A percentile compares a stretch with the other conserved stretches of the same genome.
Evolutionary conservation across 2,329 filamentous ascomycete species (phyloP).

Genomic region (Fusarium mexicanum): DNA sequence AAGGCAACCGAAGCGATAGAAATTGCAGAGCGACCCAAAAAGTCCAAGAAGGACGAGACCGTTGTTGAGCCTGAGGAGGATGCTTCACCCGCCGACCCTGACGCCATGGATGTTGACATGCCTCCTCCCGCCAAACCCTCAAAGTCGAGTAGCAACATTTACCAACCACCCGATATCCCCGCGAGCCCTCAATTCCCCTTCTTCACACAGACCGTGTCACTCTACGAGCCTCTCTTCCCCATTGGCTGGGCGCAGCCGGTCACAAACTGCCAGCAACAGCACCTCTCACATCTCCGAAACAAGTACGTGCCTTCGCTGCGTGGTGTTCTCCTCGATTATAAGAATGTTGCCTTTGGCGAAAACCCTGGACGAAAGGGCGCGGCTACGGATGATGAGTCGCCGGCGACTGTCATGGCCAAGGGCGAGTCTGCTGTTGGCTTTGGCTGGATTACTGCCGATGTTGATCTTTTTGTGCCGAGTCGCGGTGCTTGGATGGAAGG

Average conservation of each 20-base stretch:
- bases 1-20: constrained; percentile 37
- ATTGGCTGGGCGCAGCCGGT: constrained; percentile 75
- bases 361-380: constrained; percentile 60
- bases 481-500: constrained; percentile 81
- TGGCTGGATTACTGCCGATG: constrained; percentile 88
- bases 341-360: constrained; percentile 73
- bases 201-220: constrained; percentile 79
- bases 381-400: constrained; percentile 59
- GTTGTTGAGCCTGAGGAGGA: constrained; percentile 21
- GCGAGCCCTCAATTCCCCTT: constrained; percentile 71
- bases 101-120: constrained; percentile 54
- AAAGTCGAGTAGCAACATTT: constrained; percentile 46
- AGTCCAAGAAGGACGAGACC: constrained; percentile 42
- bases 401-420: constrained; percentile 61
- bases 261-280: constrained; percentile 76
- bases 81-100: constrained; percentile 33
- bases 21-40: constrained; percentile 42
- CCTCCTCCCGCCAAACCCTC: constrained; percentile 43
- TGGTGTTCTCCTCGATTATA: constrained; percentile 80
- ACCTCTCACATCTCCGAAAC: constrained; percentile 78
- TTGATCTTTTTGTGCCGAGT: constrained; percentile 82
- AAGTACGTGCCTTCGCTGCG: constrained; percentile 78
- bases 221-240: constrained; percentile 81
- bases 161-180: constrained; percentile 52
- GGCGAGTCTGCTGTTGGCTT: constrained; percentile 89